These are phyloP conservation scores for Tuber calosporum DNA, from an alignment of 495 filamentous ascomycete genomes.

Conservation along the genomic window DNA sequence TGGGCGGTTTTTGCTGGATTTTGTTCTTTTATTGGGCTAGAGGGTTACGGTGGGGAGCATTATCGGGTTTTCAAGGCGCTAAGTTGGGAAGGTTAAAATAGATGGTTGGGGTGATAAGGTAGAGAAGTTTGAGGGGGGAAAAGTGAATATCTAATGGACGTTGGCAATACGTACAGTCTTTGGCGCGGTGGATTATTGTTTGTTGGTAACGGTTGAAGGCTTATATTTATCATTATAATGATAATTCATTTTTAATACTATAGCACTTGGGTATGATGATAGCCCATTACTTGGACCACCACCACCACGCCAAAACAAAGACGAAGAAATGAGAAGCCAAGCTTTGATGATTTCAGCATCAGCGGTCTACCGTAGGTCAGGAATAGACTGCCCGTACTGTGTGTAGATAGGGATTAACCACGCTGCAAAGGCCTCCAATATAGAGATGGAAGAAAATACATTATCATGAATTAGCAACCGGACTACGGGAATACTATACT, in stretches of 20 bases:
- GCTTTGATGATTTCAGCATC: not conserved
- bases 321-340: not conserved
- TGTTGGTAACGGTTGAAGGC: not conserved
- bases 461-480: not conserved
- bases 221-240: not conserved
- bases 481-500: not conserved
- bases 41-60: not conserved
- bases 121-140: not conserved
- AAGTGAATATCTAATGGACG: not conserved
- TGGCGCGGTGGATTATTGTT: not conserved
- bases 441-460: not conserved
- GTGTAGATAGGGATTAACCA: not conserved
- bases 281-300: too few relatives aligned
- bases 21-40: not conserved
- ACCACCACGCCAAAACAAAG: too few relatives aligned
- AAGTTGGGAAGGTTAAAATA: not conserved
- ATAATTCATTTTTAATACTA: not conserved
- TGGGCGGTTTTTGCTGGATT: not conserved
- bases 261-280: too few relatives aligned
- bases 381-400: not conserved
- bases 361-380: conserved; percentile 20
- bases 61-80: not conserved
- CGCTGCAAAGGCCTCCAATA: not conserved
- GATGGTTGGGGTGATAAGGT: not conserved
- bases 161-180: not conserved